A percentile compares a stretch with the other conserved stretches of the same genome.
Conservation (phyloP, 176 grass and related monocot genomes). For the Cenchrus purpureus region DNA sequence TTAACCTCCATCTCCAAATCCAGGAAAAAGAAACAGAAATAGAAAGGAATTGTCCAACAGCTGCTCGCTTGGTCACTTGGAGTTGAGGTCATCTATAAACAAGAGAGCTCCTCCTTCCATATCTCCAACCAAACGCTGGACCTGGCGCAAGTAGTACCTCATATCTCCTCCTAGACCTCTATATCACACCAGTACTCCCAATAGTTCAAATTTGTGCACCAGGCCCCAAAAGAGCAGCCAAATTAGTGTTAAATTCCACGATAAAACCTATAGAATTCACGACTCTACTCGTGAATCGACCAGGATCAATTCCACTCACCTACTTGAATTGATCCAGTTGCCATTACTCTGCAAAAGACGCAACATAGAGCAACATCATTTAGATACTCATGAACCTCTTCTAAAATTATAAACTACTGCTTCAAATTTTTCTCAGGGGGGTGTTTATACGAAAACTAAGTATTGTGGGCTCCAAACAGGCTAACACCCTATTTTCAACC, state of each 20-base stretch:
- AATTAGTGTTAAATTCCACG: slow-evolving; percentile 39
- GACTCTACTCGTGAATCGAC: slow-evolving; percentile 38
- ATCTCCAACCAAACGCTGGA: slow-evolving; percentile 70
- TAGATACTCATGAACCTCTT: not conserved
- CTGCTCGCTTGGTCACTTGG: slow-evolving; percentile 64
- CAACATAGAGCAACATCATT: not conserved
- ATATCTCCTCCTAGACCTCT: slow-evolving; percentile 69
- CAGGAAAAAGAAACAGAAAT: slow-evolving; percentile 30
- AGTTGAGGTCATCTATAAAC: slow-evolving; percentile 78
- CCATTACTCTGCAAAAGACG: slow-evolving; percentile 38
- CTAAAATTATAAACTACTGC: slow-evolving; percentile 24
- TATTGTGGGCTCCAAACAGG: not conserved
- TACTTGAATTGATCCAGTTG: slow-evolving; percentile 57
- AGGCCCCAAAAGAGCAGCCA: slow-evolving; percentile 42
- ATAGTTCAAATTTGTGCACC: slow-evolving; percentile 50
- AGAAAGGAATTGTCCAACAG: slow-evolving; percentile 32
- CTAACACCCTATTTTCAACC: not conserved
- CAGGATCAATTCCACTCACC: slow-evolving; percentile 50
- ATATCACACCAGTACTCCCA: slow-evolving; percentile 43
- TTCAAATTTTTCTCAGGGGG: not conserved
- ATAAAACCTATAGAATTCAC: slow-evolving; percentile 40
- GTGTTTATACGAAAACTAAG: not conserved
- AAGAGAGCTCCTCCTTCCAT: slow-evolving; percentile 74
- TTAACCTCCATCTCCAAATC: slow-evolving; percentile 71
- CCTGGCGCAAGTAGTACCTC: slow-evolving; percentile 71